Evolutionary conservation across 208 protist genomes (phyloP).

Genomic region (Trypanosoma platydactyli): DNA sequence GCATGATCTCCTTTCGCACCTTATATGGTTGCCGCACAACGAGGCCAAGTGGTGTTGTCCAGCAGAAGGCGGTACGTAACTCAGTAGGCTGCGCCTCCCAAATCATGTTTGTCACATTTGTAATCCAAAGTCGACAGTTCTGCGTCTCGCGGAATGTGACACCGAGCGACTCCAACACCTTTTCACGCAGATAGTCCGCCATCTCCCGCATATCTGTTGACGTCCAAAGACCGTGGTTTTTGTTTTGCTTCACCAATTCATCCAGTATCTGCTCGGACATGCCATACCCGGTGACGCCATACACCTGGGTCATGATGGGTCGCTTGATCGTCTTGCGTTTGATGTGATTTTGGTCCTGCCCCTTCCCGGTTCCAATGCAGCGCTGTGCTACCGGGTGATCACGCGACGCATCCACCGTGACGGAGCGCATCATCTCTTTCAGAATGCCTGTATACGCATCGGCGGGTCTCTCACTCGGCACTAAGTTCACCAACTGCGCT

Average conservation of each 20-base stretch:
- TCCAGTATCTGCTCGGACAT: slow-evolving; percentile 95
- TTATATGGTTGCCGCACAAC: slow-evolving; percentile 97
- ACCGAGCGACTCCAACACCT: slow-evolving; percentile 87
- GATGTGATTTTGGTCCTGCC: slow-evolving; percentile 90
- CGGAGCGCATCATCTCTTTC: slow-evolving; percentile 88
- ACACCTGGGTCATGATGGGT: slow-evolving; percentile 98
- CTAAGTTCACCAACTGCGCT: slow-evolving; percentile 95
- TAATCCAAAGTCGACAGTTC: slow-evolving; percentile 88
- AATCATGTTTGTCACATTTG: slow-evolving; percentile 64
- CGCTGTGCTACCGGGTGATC: slow-evolving; percentile 86
- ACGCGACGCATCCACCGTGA: slow-evolving; percentile 76
- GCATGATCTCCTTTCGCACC: slow-evolving; percentile 68
- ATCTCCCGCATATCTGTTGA: slow-evolving; percentile 90
- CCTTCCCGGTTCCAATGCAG: slow-evolving; percentile 80
- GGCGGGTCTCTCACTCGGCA: slow-evolving; percentile 89
- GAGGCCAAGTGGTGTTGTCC: slow-evolving; percentile 96
- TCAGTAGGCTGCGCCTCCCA: slow-evolving; percentile 82
- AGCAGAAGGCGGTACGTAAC: slow-evolving; percentile 88
- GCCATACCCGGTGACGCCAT: slow-evolving; percentile 97
- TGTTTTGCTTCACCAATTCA: slow-evolving; percentile 92
- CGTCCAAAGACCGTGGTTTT: slow-evolving; percentile 89
- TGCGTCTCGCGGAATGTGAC: slow-evolving; percentile 88
- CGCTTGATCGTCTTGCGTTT: slow-evolving; percentile 98
- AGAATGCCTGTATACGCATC: slow-evolving; percentile 98
- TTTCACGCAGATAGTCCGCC: slow-evolving; percentile 87